Evolutionary conservation across 108 stramenopile genomes (phyloP).

Genomic region (Conticribra weissflogii): DNA sequence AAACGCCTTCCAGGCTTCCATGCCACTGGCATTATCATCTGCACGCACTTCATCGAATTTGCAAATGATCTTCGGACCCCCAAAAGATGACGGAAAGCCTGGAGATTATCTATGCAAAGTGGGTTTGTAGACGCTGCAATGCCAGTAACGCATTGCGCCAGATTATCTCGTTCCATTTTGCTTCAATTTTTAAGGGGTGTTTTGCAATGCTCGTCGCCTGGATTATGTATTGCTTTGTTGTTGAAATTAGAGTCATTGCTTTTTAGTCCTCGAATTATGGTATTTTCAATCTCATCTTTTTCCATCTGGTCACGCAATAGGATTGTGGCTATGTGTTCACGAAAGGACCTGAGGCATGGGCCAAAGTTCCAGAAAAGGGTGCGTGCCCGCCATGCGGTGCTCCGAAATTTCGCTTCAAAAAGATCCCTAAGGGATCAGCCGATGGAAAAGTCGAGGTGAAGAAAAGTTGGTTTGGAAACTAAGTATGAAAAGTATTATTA

Average conservation of each 20-base stretch:
- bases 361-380: conserved; percentile 59
- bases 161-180: no score
- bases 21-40: neutral
- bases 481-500: no score
- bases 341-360: conserved; percentile 88
- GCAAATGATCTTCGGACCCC: conserved; percentile 60
- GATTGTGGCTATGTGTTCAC: conserved; percentile 90
- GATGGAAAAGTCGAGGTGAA: conserved; percentile 73
- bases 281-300: neutral
- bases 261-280: neutral
- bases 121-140: conserved; percentile 1
- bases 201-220: neutral
- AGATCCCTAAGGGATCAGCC: conserved; percentile 80
- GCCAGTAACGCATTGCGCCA: neutral
- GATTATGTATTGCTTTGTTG: no score
- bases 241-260: neutral
- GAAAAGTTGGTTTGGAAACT: conserved; percentile 66
- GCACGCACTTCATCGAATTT: conserved; percentile 14
- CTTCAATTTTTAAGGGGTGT: neutral
- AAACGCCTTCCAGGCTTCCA: conserved; percentile 16
- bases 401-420: conserved; percentile 81
- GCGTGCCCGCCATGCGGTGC: conserved; percentile 84
- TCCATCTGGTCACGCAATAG: conserved; percentile 24
- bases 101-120: conserved; percentile 84
- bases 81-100: conserved; percentile 81